These are phyloP conservation scores for Penicillium subrubescens DNA, from an alignment of 495 filamentous ascomycete genomes.

Conservation along the genomic window DNA sequence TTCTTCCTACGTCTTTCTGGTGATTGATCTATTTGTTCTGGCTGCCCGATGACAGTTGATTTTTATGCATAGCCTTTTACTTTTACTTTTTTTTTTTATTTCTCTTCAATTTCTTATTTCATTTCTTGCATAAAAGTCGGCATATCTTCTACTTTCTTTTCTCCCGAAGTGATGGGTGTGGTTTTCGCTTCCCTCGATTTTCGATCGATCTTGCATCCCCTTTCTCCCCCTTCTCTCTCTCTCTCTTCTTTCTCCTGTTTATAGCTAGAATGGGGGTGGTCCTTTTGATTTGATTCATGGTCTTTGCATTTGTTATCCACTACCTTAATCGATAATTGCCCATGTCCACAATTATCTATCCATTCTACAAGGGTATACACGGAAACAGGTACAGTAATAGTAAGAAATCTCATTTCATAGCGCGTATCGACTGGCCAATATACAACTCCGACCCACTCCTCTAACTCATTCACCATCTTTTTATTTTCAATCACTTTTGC, in stretches of 20 bases:
- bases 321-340: slow-evolving; percentile 8
- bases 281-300: neutral
- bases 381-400: neutral
- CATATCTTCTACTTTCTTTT: neutral
- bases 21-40: neutral
- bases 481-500: neutral
- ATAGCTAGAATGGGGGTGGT: slow-evolving; percentile 1
- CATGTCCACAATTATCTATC: neutral
- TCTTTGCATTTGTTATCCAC: neutral
- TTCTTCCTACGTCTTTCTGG: slow-evolving; percentile 1
- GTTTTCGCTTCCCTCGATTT: neutral
- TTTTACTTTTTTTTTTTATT: slow-evolving; percentile 3
- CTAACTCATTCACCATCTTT: neutral
- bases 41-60: neutral
- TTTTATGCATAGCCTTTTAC: slow-evolving; percentile 5
- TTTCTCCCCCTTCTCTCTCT: neutral
- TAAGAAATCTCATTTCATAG: neutral
- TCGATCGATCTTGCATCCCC: too few relatives aligned
- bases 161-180: slow-evolving; percentile 1
- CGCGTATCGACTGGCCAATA: slow-evolving; percentile 1
- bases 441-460: neutral
- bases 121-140: slow-evolving; percentile 9
- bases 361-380: neutral
- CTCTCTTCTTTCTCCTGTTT: neutral
- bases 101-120: neutral